Conservation (phyloP, 1,139 yeast genomes). For the Suhomyces panamericanus region DNA sequence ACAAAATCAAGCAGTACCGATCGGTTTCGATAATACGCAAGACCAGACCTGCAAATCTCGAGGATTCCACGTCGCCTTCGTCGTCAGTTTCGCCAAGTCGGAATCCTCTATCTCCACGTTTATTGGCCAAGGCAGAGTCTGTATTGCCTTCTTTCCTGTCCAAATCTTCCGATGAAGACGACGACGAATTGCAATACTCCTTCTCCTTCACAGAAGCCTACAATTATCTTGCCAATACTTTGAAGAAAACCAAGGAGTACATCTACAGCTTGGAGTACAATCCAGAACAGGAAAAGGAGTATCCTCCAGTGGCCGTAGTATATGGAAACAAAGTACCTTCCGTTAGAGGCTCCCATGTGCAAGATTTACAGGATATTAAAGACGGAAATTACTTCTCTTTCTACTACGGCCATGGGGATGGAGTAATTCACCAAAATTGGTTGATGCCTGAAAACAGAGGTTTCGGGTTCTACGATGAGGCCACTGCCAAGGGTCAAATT, state of each 20-base stretch:
- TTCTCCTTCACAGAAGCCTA: conserved; percentile 61
- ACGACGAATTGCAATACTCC: conserved; percentile 16
- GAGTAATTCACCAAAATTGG: conserved; percentile 84
- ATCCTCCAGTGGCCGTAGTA: conserved; percentile 83
- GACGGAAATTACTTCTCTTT: conserved; percentile 75
- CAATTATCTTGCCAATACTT: conserved; percentile 61
- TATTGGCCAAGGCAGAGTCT: conserved; percentile 2
- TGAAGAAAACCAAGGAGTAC: conserved; percentile 60
- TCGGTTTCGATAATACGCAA: conserved; percentile 19
- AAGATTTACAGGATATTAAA: conserved; percentile 58
- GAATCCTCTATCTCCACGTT: conserved; percentile 5
- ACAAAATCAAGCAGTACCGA: conserved; percentile 24
- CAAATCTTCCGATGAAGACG: conserved; percentile 7
- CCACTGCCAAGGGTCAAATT: conserved; percentile 46
- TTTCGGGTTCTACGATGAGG: conserved; percentile 43
- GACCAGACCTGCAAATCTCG: conserved; percentile 1
- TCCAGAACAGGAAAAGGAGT: conserved; percentile 42
- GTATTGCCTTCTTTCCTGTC: conserved; percentile 3
- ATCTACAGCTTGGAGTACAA: conserved; percentile 57
- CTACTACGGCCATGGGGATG: conserved; percentile 89
- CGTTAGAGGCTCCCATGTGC: conserved; percentile 73
- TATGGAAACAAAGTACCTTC: conserved; percentile 84
- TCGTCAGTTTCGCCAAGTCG: background rate
- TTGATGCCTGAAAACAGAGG: conserved; percentile 76
- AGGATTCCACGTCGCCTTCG: background rate